Evolutionary conservation across 768 basidiomycete species (phyloP).

Genomic region (Royoungia palumana): DNA sequence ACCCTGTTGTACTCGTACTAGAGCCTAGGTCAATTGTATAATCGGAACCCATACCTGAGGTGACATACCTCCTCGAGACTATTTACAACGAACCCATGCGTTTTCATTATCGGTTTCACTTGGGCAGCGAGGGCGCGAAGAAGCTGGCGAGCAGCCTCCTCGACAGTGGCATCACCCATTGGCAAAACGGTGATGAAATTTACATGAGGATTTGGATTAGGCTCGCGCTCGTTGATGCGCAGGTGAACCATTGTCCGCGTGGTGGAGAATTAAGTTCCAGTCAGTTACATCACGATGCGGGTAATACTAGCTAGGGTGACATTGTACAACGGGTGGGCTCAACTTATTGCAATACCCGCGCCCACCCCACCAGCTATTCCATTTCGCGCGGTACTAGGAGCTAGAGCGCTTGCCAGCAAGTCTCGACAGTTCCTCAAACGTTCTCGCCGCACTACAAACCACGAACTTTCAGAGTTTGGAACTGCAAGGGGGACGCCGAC

Average conservation of each 20-base stretch:
- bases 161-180: slow-evolving; percentile 36
- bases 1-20: slow-evolving; percentile 79
- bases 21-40: neutral
- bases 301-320: too few relatives aligned
- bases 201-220: slow-evolving; percentile 72
- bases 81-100: slow-evolving; percentile 71
- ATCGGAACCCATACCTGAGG: too few relatives aligned
- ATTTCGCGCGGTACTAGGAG: slow-evolving; percentile 19
- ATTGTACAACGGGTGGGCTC: neutral
- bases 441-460: slow-evolving; percentile 77
- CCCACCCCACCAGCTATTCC: slow-evolving; percentile 19
- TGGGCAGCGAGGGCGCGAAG: slow-evolving; percentile 80
- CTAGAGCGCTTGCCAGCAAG: slow-evolving; percentile 51
- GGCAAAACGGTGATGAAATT: slow-evolving; percentile 72
- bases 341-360: slow-evolving; percentile 22
- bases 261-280: too few relatives aligned
- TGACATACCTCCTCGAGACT: slow-evolving; percentile 73
- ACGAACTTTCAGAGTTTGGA: slow-evolving; percentile 70
- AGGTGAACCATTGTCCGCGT: slow-evolving; percentile 56
- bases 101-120: slow-evolving; percentile 80
- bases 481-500: slow-evolving; percentile 67
- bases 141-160: slow-evolving; percentile 67
- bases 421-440: slow-evolving; percentile 56
- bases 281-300: too few relatives aligned
- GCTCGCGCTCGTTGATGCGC: slow-evolving; percentile 63